Conservation (phyloP, 2,329 filamentous ascomycete species). For the Epichloe typhina region DNA sequence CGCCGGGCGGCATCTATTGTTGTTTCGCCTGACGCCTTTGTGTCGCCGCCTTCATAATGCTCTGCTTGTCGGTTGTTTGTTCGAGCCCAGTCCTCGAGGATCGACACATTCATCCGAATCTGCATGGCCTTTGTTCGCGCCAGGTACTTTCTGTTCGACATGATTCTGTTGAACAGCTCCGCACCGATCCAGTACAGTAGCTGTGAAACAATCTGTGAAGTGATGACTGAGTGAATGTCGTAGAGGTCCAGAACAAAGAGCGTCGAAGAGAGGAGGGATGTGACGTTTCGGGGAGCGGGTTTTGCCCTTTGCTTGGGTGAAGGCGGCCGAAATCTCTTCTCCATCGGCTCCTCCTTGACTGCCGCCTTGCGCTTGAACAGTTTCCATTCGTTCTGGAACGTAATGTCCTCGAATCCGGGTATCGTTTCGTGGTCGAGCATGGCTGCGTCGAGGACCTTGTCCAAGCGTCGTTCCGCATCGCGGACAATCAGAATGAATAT, state of each 20-base stretch:
- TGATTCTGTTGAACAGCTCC: slow-evolving; percentile 94
- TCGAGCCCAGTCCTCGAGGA: slow-evolving; percentile 89
- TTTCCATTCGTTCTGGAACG: slow-evolving; percentile 98
- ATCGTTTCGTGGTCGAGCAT: slow-evolving; percentile 99
- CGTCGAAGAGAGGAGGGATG: slow-evolving; percentile 86
- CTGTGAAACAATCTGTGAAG: slow-evolving; percentile 79
- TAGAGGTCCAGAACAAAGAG: slow-evolving; percentile 97
- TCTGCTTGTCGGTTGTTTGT: slow-evolving; percentile 88
- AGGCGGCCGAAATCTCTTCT: slow-evolving; percentile 83
- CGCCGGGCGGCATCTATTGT: slow-evolving; percentile 73
- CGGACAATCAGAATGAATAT: slow-evolving; percentile 97
- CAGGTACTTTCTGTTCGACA: slow-evolving; percentile 89
- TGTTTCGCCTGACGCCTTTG: slow-evolving; percentile 70
- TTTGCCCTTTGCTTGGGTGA: slow-evolving; percentile 89
- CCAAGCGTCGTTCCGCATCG: slow-evolving; percentile 87
- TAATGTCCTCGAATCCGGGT: slow-evolving; percentile 89
- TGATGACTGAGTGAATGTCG: slow-evolving; percentile 95
- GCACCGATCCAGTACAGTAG: slow-evolving; percentile 92
- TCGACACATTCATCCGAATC: slow-evolving; percentile 96
- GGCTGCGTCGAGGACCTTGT: slow-evolving; percentile 83
- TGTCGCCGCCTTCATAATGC: slow-evolving; percentile 88
- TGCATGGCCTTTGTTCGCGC: slow-evolving; percentile 98
- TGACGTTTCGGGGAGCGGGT: slow-evolving; percentile 86
- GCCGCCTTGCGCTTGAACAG: slow-evolving; percentile 86
- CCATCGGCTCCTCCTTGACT: slow-evolving; percentile 76